Conservation (phyloP, 306 rosid species). For the Aeschynomene evenia region DNA sequence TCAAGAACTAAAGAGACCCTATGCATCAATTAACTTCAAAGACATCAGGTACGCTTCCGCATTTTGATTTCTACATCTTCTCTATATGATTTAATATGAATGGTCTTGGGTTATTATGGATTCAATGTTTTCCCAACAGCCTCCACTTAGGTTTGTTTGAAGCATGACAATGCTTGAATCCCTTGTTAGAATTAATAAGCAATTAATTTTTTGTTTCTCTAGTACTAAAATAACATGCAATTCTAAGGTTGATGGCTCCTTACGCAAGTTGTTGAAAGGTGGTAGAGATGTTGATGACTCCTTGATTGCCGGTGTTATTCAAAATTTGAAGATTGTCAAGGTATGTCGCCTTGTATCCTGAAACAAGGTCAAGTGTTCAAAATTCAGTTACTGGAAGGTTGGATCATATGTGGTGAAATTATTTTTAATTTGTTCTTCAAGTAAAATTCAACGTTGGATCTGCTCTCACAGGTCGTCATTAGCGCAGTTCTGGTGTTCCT, state of each 20-base stretch:
- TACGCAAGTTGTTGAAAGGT: slow-evolving; percentile 61
- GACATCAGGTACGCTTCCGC: too few species aligned
- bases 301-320: slow-evolving; percentile 70
- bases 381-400: not conserved
- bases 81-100: too few species aligned
- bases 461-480: too few species aligned
- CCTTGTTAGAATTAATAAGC: not conserved
- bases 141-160: slow-evolving; percentile 68
- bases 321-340: slow-evolving; percentile 80
- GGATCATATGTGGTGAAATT: too few species aligned
- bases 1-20: too few species aligned
- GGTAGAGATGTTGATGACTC: slow-evolving; percentile 72
- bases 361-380: slow-evolving; percentile 19
- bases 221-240: slow-evolving; percentile 12
- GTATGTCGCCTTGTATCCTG: slow-evolving; percentile 45
- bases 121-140: too few species aligned
- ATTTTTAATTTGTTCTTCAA: too few species aligned
- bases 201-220: slow-evolving; percentile 4
- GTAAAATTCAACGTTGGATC: too few species aligned
- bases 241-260: slow-evolving; percentile 58
- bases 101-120: too few species aligned
- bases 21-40: too few species aligned
- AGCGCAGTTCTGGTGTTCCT: too few species aligned
- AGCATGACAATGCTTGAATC: slow-evolving; percentile 19
- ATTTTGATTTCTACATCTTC: too few species aligned